Evolutionary conservation across 345 rosid genomes (phyloP).

Genomic region (Psidium friedrichsthalianum): DNA sequence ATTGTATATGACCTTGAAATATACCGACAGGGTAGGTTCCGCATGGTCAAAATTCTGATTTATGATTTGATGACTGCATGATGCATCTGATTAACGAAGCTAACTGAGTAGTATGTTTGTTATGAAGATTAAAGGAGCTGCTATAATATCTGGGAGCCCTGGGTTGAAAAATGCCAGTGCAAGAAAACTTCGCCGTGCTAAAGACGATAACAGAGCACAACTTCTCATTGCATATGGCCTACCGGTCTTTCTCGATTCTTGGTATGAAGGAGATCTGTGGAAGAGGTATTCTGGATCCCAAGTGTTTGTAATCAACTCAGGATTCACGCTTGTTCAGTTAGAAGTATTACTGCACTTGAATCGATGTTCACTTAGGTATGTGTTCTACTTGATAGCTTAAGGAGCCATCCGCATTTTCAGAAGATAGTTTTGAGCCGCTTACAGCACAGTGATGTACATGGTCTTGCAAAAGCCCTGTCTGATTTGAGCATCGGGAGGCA

Average conservation of each 20-base stretch:
- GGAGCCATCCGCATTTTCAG: constrained; percentile 60
- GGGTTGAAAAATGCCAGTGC: constrained; percentile 38
- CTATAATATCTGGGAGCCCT: constrained; percentile 82
- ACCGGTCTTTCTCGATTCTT: constrained; percentile 40
- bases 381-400: constrained; percentile 42
- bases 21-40: constrained; percentile 37
- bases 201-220: constrained; percentile 58
- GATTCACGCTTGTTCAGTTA: neutral
- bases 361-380: neutral
- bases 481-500: constrained; percentile 79
- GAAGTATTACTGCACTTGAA: neutral
- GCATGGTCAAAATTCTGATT: neutral
- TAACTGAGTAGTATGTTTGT: neutral
- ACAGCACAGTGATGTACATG: constrained; percentile 36
- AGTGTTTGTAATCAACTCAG: neutral
- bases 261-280: constrained; percentile 81
- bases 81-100: neutral
- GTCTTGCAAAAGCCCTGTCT: constrained; percentile 63
- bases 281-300: constrained; percentile 38
- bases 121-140: constrained; percentile 60
- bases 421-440: constrained; percentile 43
- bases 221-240: constrained; percentile 50
- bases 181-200: constrained; percentile 62
- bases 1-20: constrained; percentile 62
- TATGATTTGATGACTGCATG: neutral